These are phyloP conservation scores for Colletotrichum sojae DNA, from an alignment of 2,329 filamentous ascomycete species.

Conservation along the genomic window DNA sequence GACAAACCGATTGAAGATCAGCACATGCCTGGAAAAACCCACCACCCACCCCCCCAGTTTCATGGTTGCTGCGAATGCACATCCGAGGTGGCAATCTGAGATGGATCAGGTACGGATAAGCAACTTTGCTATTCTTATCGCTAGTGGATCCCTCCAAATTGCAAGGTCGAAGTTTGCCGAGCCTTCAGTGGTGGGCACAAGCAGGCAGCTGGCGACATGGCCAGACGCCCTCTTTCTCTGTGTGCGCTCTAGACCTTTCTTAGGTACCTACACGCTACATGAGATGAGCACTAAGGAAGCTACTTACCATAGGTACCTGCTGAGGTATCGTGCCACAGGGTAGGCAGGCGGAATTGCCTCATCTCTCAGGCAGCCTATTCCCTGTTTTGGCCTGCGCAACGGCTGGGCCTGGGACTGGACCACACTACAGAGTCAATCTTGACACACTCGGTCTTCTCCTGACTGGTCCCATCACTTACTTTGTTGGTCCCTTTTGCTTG, in stretches of 20 bases:
- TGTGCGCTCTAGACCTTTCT: too few species aligned
- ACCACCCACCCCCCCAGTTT: background rate
- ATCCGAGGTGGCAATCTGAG: conserved; percentile 13
- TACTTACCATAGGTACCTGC: background rate
- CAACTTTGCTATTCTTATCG: conserved; percentile 31
- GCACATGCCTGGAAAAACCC: background rate
- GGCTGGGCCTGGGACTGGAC: conserved; percentile 36
- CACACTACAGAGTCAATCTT: conserved; percentile 38
- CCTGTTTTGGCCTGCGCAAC: conserved; percentile 32
- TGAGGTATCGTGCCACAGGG: conserved; percentile 27
- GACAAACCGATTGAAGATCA: background rate
- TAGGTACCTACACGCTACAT: too few species aligned
- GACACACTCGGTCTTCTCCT: conserved; percentile 40
- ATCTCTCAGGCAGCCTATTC: conserved; percentile 31
- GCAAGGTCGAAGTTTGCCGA: conserved; percentile 19
- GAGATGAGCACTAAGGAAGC: too few species aligned
- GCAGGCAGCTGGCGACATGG: conserved; percentile 24
- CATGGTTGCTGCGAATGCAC: background rate
- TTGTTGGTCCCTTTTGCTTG: conserved; percentile 35
- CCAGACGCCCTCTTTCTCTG: background rate
- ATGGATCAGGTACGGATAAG: too few species aligned
- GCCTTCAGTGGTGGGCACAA: conserved; percentile 21
- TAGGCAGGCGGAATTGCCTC: conserved; percentile 18
- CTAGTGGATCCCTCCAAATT: conserved; percentile 16
- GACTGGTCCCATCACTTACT: conserved; percentile 32